Evolutionary conservation across 768 basidiomycete species (phyloP), one percentile per base, ranked within the genome.

Genomic region (Pulveroboletus sp.): DNA sequence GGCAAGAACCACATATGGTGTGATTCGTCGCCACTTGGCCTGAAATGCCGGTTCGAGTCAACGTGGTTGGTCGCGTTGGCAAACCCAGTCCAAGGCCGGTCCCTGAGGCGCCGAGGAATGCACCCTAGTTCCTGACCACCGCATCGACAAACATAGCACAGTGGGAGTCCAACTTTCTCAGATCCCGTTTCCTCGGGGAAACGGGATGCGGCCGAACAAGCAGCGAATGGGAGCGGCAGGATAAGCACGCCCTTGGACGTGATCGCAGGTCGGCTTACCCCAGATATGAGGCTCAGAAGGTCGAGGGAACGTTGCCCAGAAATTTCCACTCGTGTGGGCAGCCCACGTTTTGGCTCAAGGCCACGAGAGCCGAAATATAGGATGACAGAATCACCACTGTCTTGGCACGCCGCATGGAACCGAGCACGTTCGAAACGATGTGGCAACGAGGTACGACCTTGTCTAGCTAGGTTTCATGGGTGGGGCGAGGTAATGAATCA

Each of bases 121-220:
- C 31, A 66, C 64, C 66, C 64, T 54, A 55, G 64, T 66, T 68
- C 59, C 64, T 58, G 61, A 61, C 41, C 42, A 49, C 46, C 55
- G 31, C 38, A 35, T 39, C 42, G 44, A 54, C 44, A 54, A 56
- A 60, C 49, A 27, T 21, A 46, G 53, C 3, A 27, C 31, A 48
- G 53, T 52, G 52, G 50, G 57, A 46, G 46, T 31, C 33, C 28
- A 56, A 50, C 33, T 15, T 52, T 55, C 35, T 24, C 26, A 44
- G 21, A 15, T 18, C 54, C 50, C 30, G 41, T n/a, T 58, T 56
- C 59, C 49, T 55, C 56, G 50, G 55, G 33, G 17, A 17, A 17
- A 35, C 11, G 28, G 27, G 45, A 15, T 44, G 54, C 46, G 42
- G 56, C 43, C 31, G 28, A 57, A 39, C 57, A 39, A 18, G 33